Percentiles rank a stretch among this genome's conserved stretches.
Conservation (phyloP, 306 rosid genomes). For the Echinosophora koreensis region DNA sequence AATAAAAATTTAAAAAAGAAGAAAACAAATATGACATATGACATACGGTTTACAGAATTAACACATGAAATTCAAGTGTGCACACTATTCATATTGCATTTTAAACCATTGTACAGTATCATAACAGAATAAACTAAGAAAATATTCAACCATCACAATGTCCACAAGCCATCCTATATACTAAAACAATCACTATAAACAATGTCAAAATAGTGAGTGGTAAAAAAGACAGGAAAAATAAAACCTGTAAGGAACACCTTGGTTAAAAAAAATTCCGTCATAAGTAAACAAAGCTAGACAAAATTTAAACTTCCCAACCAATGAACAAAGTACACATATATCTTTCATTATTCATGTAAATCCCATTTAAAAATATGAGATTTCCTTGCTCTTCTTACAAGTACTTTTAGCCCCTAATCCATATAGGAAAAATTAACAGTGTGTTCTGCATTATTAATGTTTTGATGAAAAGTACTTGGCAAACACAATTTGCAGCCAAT, state of each 20-base stretch:
- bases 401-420: constrained; percentile 1
- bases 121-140: neutral
- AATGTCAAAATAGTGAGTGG: neutral
- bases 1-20: neutral
- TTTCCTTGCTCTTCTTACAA: neutral
- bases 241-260: neutral
- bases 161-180: constrained; percentile 11
- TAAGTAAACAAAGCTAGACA: neutral
- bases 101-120: neutral
- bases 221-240: neutral
- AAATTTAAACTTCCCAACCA: neutral
- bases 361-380: constrained; percentile 15
- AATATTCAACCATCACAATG: neutral
- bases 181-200: constrained; percentile 5
- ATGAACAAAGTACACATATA: neutral
- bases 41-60: constrained; percentile 10
- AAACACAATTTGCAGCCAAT: constrained; percentile 24
- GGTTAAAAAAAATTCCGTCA: neutral
- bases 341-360: neutral
- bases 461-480: neutral
- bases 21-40: neutral
- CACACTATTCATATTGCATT: constrained; percentile 5
- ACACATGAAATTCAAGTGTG: constrained; percentile 18
- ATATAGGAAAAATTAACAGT: neutral
- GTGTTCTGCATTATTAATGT: neutral